Evolutionary conservation across 2,329 filamentous ascomycete species (phyloP), one percentile per base, ranked within the genome.

Genomic region (Purpureocillium lavendulum): DNA sequence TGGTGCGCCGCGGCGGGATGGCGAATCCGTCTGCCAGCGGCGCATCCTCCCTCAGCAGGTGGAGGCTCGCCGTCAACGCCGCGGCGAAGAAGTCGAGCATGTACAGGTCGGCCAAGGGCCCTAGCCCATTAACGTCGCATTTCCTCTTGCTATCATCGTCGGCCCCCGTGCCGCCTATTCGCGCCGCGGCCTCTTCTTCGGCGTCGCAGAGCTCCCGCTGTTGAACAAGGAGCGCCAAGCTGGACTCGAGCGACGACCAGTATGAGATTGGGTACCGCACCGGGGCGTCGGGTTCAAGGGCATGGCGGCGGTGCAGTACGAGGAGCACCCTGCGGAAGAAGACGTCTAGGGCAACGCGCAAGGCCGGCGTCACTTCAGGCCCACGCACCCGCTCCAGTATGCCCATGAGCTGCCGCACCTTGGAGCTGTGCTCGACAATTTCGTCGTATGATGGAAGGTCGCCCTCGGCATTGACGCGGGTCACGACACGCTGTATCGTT

Each of bases 221-320:
- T 30, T 41, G 41, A 4, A 45, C 43, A 16, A 45, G 41, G 11
- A 45, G 41, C 21, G 43, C 43, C 9, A 45, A 38, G 26, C 43
- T 45, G 36, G 35, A 45, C 35, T 45, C 43, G 8, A 45, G 33
- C 2, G 43, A 45, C 14, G 43, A 28, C 43, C 41, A 45, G 41
- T 45, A 45, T 14, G 41, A 45, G 4, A 39, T 30, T 7, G 41
- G 33, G 18, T 39, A 45, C 15, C 31, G 28, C 14, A 17, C 30
- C 4, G 41, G 43, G 5, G 38, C 41, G 13, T 42, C 37, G 14
- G 30, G 30, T 12, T 41, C 32, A 13, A 43, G 43, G 21, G 43
- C 43, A 30, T 40, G 36, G 12, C 36, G 36, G 15, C 43, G 35
- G 28, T 45, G 41, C 5, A 45, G 35, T 7, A 40, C 36, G 29